A percentile compares a stretch with the other conserved stretches of the same genome.
These are phyloP conservation scores for Coemansia sp. DNA, from an alignment of 192 early-diverging fungal species.

Conservation along the genomic window DNA sequence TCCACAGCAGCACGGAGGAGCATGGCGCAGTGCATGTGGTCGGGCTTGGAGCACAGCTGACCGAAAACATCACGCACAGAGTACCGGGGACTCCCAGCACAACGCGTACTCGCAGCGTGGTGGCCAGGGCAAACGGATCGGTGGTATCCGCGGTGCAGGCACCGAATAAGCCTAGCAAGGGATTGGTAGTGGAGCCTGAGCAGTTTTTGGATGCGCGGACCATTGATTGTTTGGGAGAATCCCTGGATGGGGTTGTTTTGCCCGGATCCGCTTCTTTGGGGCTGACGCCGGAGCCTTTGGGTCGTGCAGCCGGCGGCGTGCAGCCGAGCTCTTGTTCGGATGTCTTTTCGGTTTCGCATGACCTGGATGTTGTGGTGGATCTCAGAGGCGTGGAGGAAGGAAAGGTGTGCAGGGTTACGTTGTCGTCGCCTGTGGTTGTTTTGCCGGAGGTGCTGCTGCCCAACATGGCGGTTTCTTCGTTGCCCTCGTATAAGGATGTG, in stretches of 20 bases:
- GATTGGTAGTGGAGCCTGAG: background rate
- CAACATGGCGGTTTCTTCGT: constrained; percentile 5
- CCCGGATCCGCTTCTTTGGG: constrained; percentile 20
- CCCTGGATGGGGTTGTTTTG: constrained; percentile 27
- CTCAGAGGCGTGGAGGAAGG: constrained; percentile 16
- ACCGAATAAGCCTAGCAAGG: background rate
- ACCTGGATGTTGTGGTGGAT: constrained; percentile 17
- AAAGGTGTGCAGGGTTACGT: constrained; percentile 8
- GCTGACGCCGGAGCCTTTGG: constrained; percentile 4
- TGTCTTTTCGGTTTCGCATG: constrained; percentile 39
- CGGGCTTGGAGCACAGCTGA: background rate
- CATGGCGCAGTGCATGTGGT: background rate
- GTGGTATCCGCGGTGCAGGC: background rate
- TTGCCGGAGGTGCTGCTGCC: constrained; percentile 28
- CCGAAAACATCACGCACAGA: background rate
- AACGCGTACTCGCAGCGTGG: background rate
- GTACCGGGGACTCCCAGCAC: background rate
- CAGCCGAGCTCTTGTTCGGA: constrained; percentile 36
- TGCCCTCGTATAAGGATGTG: constrained; percentile 38
- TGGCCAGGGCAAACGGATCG: background rate
- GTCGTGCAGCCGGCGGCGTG: background rate
- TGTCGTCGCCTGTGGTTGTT: constrained; percentile 27
- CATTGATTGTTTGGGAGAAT: constrained; percentile 41
- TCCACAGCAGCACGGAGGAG: background rate
- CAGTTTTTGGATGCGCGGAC: constrained; percentile 31